Conservation (phyloP, 148 eudicot genomes). For the Rhododendron henanense region DNA sequence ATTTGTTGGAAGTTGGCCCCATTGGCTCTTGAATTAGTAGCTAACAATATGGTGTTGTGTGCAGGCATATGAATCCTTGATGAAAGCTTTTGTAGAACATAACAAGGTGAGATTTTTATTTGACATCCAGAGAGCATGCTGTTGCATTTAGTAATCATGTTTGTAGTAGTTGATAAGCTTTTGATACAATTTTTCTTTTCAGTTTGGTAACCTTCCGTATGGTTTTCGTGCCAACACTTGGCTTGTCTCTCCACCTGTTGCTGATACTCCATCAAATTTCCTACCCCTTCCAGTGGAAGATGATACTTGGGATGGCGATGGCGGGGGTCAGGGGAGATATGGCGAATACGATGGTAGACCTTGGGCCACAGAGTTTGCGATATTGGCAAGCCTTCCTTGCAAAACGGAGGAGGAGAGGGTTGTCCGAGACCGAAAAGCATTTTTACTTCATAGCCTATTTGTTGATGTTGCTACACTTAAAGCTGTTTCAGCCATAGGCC, state of each 20-base stretch:
- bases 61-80: constrained; percentile 89
- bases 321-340: constrained; percentile 85
- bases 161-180: constrained; percentile 18
- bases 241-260: constrained; percentile 77
- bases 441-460: constrained; percentile 88
- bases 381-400: constrained; percentile 78
- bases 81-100: constrained; percentile 90
- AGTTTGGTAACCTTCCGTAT: constrained; percentile 99
- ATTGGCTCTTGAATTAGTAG: not conserved
- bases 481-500: constrained; percentile 65
- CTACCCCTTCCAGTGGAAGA: constrained; percentile 76
- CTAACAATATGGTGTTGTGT: constrained; percentile 6
- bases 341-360: constrained; percentile 68
- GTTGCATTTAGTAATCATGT: not conserved
- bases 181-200: constrained; percentile 22
- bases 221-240: constrained; percentile 97
- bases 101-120: constrained; percentile 64
- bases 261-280: constrained; percentile 59
- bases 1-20: not conserved
- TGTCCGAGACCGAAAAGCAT: constrained; percentile 91
- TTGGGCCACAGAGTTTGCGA: constrained; percentile 95
- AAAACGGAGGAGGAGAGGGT: constrained; percentile 95
- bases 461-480: constrained; percentile 76
- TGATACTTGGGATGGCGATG: constrained; percentile 91
- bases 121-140: not conserved